Evolutionary conservation across 2,329 filamentous ascomycete species (phyloP), one percentile per base, ranked within the genome.

Genomic region (Endoconidiophora polonica): DNA sequence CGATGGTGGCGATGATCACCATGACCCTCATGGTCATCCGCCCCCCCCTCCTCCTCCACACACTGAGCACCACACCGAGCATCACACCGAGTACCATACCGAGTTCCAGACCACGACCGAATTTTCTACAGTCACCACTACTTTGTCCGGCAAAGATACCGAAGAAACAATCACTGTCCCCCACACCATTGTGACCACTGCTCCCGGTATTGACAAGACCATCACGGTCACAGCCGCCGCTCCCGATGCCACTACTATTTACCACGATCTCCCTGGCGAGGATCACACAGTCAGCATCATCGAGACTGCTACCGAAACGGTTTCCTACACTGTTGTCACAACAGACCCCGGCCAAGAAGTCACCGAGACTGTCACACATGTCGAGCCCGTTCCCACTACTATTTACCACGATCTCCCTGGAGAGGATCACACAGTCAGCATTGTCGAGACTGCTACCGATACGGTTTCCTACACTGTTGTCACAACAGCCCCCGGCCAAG

Each of bases 271-370:
- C 20, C 16, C 16, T 18, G 16, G 16, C 2, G 16, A 18, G 16
- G 16, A 18, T 2, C 14, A 22, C 22, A 46, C 49, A 14, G 24
- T 44, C 2, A 50, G 41, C 14, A 18, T 39, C 36, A 33, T 42
- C 29, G 20, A 39, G 18, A 44, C 29, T 6, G 48, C 26, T 18
- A 51, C 57, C 14, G 52, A 60, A 41, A 52, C 57, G 2, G 55
- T 59, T 44, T 57, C 66, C n/a, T 66, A 61, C 38, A 67, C 60
- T 20, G 67, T 63, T 44, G 61, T 59, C 52, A 65, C 62, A 56
- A 54, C 60, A 33, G 60, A 59, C 37, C 57, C 62, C 24, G 63
- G 62, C 48, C 47, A 65, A 20, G 65, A 63, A 22, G 56, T 66
- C 44, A 50, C 66, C 33, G 67, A 61, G 40, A 68, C 63, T 51